Evolutionary conservation across 2,329 filamentous ascomycete species (phyloP).

Genomic region (Xylariaceae sp.): DNA sequence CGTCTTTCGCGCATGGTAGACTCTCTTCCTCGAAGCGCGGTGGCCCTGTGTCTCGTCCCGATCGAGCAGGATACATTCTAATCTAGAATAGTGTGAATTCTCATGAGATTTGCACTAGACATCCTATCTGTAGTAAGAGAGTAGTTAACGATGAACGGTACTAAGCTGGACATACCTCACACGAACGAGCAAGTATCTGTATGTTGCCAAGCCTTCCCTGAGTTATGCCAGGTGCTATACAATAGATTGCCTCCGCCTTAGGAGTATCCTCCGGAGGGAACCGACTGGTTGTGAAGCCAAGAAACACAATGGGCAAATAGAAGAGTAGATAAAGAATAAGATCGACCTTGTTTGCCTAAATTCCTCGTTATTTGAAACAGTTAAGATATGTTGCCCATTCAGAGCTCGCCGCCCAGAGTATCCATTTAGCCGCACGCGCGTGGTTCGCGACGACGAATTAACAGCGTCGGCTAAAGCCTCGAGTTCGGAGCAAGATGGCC

Average conservation of each 20-base stretch:
- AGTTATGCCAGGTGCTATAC: conserved; percentile 7
- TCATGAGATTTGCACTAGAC: background rate
- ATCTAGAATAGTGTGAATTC: background rate
- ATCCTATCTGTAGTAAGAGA: background rate
- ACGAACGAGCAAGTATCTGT: background rate
- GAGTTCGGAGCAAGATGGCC: conserved; percentile 20
- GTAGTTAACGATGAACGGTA: background rate
- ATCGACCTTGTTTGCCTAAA: conserved; percentile 31
- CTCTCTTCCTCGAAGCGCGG: background rate
- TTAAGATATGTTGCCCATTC: conserved; percentile 31
- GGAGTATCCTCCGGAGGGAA: conserved; percentile 17
- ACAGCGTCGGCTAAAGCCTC: conserved; percentile 28
- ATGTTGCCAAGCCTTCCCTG: conserved; percentile 28
- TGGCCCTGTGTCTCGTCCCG: background rate
- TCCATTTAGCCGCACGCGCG: conserved; percentile 38
- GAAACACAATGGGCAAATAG: conserved; percentile 14
- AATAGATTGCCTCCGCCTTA: conserved; percentile 12
- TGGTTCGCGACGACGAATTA: conserved; percentile 19
- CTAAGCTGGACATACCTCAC: conserved; percentile 10
- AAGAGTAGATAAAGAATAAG: conserved; percentile 4
- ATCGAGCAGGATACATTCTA: background rate
- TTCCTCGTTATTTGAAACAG: conserved; percentile 38
- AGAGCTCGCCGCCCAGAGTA: conserved; percentile 17
- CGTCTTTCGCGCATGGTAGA: conserved; percentile 15
- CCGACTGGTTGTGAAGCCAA: background rate